Evolutionary conservation across 2,329 filamentous ascomycete genomes (phyloP).

Genomic region (Nemania sp.): DNA sequence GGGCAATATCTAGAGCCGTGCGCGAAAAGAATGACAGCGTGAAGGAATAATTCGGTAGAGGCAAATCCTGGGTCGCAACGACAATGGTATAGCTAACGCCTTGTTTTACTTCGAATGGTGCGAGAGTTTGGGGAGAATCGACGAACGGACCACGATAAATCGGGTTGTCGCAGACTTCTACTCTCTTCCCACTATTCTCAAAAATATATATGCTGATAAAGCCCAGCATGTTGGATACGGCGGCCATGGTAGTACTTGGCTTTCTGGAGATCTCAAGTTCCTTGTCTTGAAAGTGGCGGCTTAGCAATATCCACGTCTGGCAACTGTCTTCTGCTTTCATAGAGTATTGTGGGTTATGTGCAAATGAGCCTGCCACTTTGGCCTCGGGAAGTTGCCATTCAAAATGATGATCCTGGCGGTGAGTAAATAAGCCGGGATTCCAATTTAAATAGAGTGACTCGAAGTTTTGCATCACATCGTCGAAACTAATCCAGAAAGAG

Average conservation of each 20-base stretch:
- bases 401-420: slow-evolving; percentile 89
- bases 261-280: slow-evolving; percentile 61
- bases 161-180: slow-evolving; percentile 73
- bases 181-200: slow-evolving; percentile 67
- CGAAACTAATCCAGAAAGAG: slow-evolving; percentile 92
- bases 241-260: slow-evolving; percentile 43
- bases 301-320: slow-evolving; percentile 81
- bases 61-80: slow-evolving; percentile 77
- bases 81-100: slow-evolving; percentile 60
- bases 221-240: slow-evolving; percentile 62
- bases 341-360: slow-evolving; percentile 73
- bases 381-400: slow-evolving; percentile 67
- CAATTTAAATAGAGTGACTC: slow-evolving; percentile 97
- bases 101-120: slow-evolving; percentile 65
- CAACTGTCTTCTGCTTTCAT: slow-evolving; percentile 61
- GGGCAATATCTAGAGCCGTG: slow-evolving; percentile 60
- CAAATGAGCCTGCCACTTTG: slow-evolving; percentile 57
- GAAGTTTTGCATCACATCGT: slow-evolving; percentile 87
- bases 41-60: slow-evolving; percentile 76
- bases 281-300: slow-evolving; percentile 78
- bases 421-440: slow-evolving; percentile 82
- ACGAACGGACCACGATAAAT: slow-evolving; percentile 82
- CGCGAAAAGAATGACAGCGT: slow-evolving; percentile 82
- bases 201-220: slow-evolving; percentile 90
- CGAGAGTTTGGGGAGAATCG: slow-evolving; percentile 88